A percentile compares a stretch with the other conserved stretches of the same genome.
Evolutionary conservation across 345 rosid species (phyloP).

Genomic region (Eucalyptus viminalis): DNA sequence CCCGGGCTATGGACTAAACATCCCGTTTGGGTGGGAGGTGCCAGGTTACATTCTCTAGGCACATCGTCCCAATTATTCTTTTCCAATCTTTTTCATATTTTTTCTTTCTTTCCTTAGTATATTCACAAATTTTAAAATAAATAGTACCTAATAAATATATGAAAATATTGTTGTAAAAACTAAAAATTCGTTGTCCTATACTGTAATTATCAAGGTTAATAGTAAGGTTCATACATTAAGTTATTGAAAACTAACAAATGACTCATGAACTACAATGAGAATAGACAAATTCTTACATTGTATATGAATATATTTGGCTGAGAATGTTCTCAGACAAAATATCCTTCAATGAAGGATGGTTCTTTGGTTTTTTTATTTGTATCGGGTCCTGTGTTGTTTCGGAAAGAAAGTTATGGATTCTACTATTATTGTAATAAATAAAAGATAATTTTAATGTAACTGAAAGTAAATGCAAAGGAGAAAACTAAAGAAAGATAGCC

Average conservation of each 20-base stretch:
- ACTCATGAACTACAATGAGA: neutral
- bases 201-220: neutral
- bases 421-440: too few species aligned
- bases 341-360: too few species aligned
- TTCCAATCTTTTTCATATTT: neutral
- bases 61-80: neutral
- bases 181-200: neutral
- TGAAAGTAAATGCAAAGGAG: too few species aligned
- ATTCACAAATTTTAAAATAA: too few species aligned
- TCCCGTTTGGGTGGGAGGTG: neutral
- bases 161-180: neutral
- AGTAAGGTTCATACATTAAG: neutral
- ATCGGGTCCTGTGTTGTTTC: too few species aligned
- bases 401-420: too few species aligned
- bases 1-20: neutral
- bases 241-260: neutral
- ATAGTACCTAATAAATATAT: neutral
- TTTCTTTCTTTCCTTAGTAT: neutral
- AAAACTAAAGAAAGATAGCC: too few species aligned
- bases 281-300: too few species aligned
- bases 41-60: neutral
- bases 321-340: too few species aligned
- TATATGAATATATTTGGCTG: neutral
- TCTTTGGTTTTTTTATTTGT: rapidly evolving
- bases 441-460: too few species aligned